These are phyloP conservation scores for Zoysia pacifica DNA, from an alignment of 176 grass and related monocot genomes.

Conservation along the genomic window DNA sequence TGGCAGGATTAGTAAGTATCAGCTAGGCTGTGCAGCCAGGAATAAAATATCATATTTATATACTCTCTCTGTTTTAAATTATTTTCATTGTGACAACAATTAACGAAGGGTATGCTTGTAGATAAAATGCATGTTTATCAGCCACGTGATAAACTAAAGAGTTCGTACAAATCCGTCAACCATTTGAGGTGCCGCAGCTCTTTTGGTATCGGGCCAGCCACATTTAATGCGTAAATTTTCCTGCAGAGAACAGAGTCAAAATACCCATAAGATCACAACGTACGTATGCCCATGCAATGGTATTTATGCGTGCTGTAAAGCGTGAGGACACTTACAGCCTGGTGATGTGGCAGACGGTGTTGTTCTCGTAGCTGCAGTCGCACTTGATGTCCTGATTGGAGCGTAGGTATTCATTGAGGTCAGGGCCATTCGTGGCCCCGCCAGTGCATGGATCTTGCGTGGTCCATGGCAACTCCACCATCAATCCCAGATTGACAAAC, in stretches of 20 bases:
- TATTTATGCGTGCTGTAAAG: neutral
- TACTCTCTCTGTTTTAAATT: too few relatives aligned
- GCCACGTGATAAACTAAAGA: too few relatives aligned
- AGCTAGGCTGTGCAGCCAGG: too few relatives aligned
- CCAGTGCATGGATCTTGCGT: constrained; percentile 81
- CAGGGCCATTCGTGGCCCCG: constrained; percentile 49
- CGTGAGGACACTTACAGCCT: constrained; percentile 39
- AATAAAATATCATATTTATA: too few relatives aligned
- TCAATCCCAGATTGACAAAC: constrained; percentile 47
- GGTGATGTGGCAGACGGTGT: constrained; percentile 68
- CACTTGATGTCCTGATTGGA: constrained; percentile 74
- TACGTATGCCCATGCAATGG: too few relatives aligned
- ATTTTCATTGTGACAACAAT: too few relatives aligned
- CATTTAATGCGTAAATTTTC: constrained; percentile 44
- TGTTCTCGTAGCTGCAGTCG: constrained; percentile 49
- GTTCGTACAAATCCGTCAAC: constrained; percentile 56
- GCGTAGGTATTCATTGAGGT: neutral
- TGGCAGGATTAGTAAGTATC: too few relatives aligned
- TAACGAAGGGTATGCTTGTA: too few relatives aligned
- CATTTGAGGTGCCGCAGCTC: constrained; percentile 63
- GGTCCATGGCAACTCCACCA: constrained; percentile 61
- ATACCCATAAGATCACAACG: neutral
- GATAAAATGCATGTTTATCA: too few relatives aligned
- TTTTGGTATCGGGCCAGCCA: constrained; percentile 54
- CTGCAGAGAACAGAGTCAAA: constrained; percentile 37